Evolutionary conservation across 169 alveolate genomes (phyloP).

Genomic region (Cryptosporidium andersoni): DNA sequence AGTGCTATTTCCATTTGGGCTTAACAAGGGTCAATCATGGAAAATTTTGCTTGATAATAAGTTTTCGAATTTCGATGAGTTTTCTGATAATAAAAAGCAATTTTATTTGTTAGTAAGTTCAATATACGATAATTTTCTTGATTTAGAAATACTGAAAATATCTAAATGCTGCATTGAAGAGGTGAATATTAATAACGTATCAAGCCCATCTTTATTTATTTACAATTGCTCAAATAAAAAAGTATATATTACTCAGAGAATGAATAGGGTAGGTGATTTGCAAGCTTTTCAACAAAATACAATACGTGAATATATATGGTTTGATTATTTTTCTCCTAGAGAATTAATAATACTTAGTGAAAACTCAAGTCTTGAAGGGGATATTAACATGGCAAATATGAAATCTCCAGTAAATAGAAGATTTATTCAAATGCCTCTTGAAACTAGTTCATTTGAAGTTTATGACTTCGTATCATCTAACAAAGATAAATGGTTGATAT

Average conservation of each 20-base stretch:
- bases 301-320: slow-evolving; percentile 32
- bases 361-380: neutral
- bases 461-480: slow-evolving; percentile 49
- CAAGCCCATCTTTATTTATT: slow-evolving; percentile 6
- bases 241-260: slow-evolving; percentile 23
- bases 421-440: neutral
- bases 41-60: slow-evolving; percentile 4
- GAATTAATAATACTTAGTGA: slow-evolving; percentile 10
- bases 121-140: slow-evolving; percentile 10
- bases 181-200: neutral
- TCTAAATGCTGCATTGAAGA: slow-evolving; percentile 1
- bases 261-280: neutral
- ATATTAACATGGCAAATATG: neutral
- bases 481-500: slow-evolving; percentile 41
- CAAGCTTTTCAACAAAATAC: slow-evolving; percentile 17
- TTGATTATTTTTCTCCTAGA: slow-evolving; percentile 26
- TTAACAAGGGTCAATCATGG: slow-evolving; percentile 40
- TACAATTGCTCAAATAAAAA: slow-evolving; percentile 29
- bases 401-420: neutral
- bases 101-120: slow-evolving; percentile 30
- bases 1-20: neutral
- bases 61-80: neutral
- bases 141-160: slow-evolving; percentile 34
- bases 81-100: neutral
- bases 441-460: slow-evolving; percentile 19